These are phyloP conservation scores for Ascochyta fabae DNA, from an alignment of 2,329 filamentous ascomycete genomes.

Conservation along the genomic window DNA sequence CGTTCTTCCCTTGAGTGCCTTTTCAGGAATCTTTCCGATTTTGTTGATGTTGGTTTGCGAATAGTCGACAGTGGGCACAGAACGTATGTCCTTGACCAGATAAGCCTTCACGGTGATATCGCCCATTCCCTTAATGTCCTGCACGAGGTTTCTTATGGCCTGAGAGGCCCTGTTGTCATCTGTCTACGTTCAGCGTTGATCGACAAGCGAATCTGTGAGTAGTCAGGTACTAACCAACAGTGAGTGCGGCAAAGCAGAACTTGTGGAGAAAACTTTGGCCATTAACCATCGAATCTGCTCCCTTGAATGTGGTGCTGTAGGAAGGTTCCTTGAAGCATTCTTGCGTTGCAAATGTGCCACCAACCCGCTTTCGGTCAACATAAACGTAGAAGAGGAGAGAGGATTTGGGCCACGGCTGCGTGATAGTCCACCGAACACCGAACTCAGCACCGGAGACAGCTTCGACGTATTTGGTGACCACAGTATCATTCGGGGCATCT, in stretches of 20 bases:
- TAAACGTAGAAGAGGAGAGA: conserved; percentile 14
- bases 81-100: conserved; percentile 13
- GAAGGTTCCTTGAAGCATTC: neutral
- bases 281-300: neutral
- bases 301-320: neutral
- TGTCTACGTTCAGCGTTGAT: no score
- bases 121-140: conserved; percentile 20
- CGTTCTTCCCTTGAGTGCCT: conserved; percentile 27
- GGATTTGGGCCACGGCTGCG: conserved; percentile 1
- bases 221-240: conserved; percentile 14
- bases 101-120: conserved; percentile 20
- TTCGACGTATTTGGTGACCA: conserved; percentile 42
- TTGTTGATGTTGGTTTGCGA: neutral
- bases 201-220: no score
- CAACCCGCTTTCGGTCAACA: conserved; percentile 24
- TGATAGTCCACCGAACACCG: conserved; percentile 6
- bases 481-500: neutral
- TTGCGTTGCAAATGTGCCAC: neutral
- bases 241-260: conserved; percentile 32
- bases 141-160: neutral
- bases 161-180: no score
- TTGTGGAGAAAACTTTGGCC: conserved; percentile 11
- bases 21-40: conserved; percentile 23
- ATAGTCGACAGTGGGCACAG: rapidly evolving
- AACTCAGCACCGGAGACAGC: conserved; percentile 35